Evolutionary conservation across 768 basidiomycete genomes (phyloP).

Genomic region (Amanita thiersii): DNA sequence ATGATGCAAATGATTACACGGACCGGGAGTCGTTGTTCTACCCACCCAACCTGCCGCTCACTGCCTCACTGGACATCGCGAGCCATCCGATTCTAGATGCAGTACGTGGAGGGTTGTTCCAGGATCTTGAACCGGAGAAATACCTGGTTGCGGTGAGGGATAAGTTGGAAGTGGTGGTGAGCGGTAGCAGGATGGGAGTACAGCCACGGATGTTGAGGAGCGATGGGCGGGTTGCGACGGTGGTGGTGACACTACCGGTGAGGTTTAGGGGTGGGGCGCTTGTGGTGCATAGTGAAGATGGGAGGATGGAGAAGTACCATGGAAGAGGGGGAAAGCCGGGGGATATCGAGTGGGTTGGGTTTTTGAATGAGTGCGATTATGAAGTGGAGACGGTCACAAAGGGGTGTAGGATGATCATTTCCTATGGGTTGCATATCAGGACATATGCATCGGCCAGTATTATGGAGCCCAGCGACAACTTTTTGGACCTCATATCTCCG

Average conservation of each 20-base stretch:
- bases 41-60: slow-evolving; percentile 65
- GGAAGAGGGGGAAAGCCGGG: slow-evolving; percentile 54
- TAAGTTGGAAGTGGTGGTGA: slow-evolving; percentile 58
- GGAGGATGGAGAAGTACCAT: slow-evolving; percentile 52
- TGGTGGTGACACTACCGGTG: slow-evolving; percentile 67
- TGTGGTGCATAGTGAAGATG: slow-evolving; percentile 47
- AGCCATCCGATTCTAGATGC: slow-evolving; percentile 81
- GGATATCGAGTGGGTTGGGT: slow-evolving; percentile 74
- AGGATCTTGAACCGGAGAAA: slow-evolving; percentile 57
- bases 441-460: slow-evolving; percentile 55
- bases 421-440: slow-evolving; percentile 65
- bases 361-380: slow-evolving; percentile 66
- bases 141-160: slow-evolving; percentile 64
- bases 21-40: slow-evolving; percentile 65
- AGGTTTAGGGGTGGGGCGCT: slow-evolving; percentile 65
- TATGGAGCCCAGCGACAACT: slow-evolving; percentile 64
- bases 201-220: slow-evolving; percentile 46
- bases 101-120: slow-evolving; percentile 64
- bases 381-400: slow-evolving; percentile 65
- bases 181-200: slow-evolving; percentile 48
- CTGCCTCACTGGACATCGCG: slow-evolving; percentile 69
- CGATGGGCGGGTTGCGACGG: slow-evolving; percentile 67
- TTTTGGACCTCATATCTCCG: slow-evolving; percentile 65
- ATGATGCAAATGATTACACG: slow-evolving; percentile 42
- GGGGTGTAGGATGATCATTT: slow-evolving; percentile 61